Percentiles rank a stretch among this genome's conserved stretches.
Evolutionary conservation across 345 rosid genomes (phyloP).

Genomic region (Trapa incisa): DNA sequence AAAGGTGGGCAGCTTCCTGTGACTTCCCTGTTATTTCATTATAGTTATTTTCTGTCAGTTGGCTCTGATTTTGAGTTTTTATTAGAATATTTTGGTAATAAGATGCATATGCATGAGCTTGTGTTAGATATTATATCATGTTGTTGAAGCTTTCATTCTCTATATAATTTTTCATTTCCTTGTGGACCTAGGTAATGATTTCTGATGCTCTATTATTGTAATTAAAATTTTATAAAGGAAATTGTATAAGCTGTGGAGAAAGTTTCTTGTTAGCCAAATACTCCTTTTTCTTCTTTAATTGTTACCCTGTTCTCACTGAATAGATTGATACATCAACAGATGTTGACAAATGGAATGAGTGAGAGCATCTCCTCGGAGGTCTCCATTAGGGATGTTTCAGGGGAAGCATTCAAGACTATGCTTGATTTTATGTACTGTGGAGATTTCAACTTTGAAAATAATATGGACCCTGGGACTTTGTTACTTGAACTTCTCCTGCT

Average conservation of each 20-base stretch:
- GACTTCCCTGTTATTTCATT: not conserved
- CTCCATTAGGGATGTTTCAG: slow-evolving; percentile 58
- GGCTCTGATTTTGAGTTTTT: not conserved
- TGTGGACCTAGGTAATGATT: not conserved
- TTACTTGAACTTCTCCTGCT: slow-evolving; percentile 75
- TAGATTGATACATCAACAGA: slow-evolving; percentile 31
- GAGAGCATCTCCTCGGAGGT: slow-evolving; percentile 65
- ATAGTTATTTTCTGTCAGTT: not conserved
- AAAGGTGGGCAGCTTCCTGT: slow-evolving; percentile 41
- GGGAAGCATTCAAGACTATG: slow-evolving; percentile 69
- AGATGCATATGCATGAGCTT: not conserved
- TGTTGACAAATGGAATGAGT: slow-evolving; percentile 98
- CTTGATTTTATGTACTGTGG: slow-evolving; percentile 78
- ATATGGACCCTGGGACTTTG: slow-evolving; percentile 44
- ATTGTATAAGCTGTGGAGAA: not conserved
- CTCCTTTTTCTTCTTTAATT: not conserved
- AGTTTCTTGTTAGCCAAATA: not conserved
- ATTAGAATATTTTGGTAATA: not conserved
- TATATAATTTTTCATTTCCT: not conserved
- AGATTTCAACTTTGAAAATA: slow-evolving; percentile 53
- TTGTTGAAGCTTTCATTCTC: not conserved
- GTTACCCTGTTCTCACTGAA: not conserved
- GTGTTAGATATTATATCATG: not conserved
- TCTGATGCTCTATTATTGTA: not conserved
- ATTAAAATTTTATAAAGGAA: no score